A percentile compares a stretch with the other conserved stretches of the same genome.
phyloP scores from a whole-genome alignment of 768 basidiomycete genomes.

The Galerina marginata region DNA sequence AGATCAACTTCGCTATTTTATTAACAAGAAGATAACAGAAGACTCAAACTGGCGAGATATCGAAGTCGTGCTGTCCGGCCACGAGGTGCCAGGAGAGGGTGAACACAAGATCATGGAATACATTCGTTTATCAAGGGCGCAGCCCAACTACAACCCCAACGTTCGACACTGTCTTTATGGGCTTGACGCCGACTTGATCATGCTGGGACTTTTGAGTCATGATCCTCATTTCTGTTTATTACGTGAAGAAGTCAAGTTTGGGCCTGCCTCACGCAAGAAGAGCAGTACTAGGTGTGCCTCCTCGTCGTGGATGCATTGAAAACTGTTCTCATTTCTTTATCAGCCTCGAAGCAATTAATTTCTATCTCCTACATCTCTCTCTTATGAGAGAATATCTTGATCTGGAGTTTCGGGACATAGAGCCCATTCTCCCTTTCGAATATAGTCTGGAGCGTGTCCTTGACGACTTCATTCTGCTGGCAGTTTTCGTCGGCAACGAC shows the following conservation, averaged over 20 bases:
- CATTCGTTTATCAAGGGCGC: constrained; percentile 92
- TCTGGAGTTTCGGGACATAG: constrained; percentile 86
- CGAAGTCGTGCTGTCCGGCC: constrained; percentile 92
- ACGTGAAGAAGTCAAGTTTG: constrained; percentile 98
- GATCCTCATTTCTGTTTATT: constrained; percentile 98
- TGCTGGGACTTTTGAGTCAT: constrained; percentile 95
- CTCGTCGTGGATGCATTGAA: background rate
- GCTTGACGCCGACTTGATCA: constrained; percentile 97
- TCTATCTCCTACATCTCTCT: constrained; percentile 93
- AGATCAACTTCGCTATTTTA: constrained; percentile 90
- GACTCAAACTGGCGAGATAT: constrained; percentile 95
- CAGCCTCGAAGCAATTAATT: constrained; percentile 80
- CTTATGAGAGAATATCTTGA: constrained; percentile 97
- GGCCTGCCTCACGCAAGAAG: constrained; percentile 79
- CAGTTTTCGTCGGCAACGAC: constrained; percentile 98
- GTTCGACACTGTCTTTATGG: constrained; percentile 98
- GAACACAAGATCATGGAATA: constrained; percentile 99
- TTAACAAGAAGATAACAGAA: constrained; percentile 98
- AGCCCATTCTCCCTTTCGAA: constrained; percentile 68
- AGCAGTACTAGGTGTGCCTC: constrained; percentile 50
- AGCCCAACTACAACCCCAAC: constrained; percentile 96
- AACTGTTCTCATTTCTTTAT: constrained; percentile 26
- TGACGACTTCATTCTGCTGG: constrained; percentile 96
- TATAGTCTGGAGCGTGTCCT: constrained; percentile 95
- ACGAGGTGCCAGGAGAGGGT: constrained; percentile 98